Base-by-base conservation (phyloP, 1,284 basidiomycete genomes). In the Heterobasidion irregulare region DNA sequence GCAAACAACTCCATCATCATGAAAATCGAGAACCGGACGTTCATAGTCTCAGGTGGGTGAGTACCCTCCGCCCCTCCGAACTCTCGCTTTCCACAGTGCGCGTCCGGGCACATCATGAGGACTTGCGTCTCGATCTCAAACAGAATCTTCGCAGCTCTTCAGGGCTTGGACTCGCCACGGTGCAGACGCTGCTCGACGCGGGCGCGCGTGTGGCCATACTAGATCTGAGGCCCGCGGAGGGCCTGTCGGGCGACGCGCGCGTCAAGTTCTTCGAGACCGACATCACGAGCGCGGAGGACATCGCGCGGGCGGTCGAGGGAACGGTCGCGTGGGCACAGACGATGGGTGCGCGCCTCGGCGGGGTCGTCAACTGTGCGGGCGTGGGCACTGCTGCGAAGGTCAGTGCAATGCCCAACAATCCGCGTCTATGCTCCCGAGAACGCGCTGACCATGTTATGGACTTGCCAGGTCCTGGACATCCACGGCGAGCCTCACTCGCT, bases 361-460 rank as follows among this genome's bases (percentile, higher is more conserved):
- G 80, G 8, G 75, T 82, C 7, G 70, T 82, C 38, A 79, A 79
- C 62, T 78, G 75, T 61, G 80, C 80, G 8, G 80, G 80, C 13
- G 71, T 80, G 1, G 79, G 61, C 7, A 62, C 60, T 13, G 71
- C 69, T 6, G 68, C 67, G 0, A 78, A 79, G 67, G 66, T 66
- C 44, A 18, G 61, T 38, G 38, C 7, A 26, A 1, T 26, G 26
- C 26, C 26, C 26, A 26, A 26, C 26, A 26, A 26, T 6, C 3
- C 26, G 26, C 26, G 26, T 26, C 26, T 26, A 5, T 26, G 10
- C n/a, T 41, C n/a, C 38, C 38, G 4, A 0, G 12, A 41, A 12
- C 6, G 38, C 38, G 38, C 12, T 10, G 38, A 8, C 7, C 5
- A 8, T 8, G 2, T 41, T 19, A 7, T 35, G 34, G 12, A 9